Base-by-base conservation (phyloP, 352 stramenopile genomes). In the Plasmopara muralis region DNA sequence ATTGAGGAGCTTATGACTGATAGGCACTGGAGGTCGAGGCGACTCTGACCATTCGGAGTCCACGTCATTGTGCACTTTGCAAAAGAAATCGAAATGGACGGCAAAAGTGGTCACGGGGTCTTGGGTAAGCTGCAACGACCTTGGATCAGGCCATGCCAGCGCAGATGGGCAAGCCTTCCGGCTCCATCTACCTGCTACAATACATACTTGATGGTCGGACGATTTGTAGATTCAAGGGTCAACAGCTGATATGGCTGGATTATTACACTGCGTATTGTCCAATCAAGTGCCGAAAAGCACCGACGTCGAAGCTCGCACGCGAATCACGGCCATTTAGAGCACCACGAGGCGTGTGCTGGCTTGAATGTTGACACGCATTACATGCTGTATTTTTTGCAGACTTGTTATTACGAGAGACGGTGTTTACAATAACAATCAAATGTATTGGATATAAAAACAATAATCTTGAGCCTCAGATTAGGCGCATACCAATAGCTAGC, bases 1-100 rank as follows among this genome's bases (percentile, higher is more conserved):
- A 66, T 64, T 7, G 56, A 44, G 20, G 56, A 49, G 41, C 67
- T 76, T 35, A 74, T 37, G 44, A 70, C 61, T 20, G 70, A 81
- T 5, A 74, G 30, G 35, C 65, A 65, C 54, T 75, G 62, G 50
- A 65, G 34, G 48, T 70, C 44, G 60, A 60, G 55, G 35, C 66
- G 41, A 50, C 70, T 64, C 43, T 57, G 40, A 45, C 51, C 50
- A 52, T 28, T 68, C 18, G 55, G 49, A 48, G 46, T 55, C 31
- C 46, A 31, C 4, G 53, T 53, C 65, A 63, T 69, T 31, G 52
- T 34, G 39, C 15, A n/a, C n/a, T n/a, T n/a, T n/a, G n/a, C n/a
- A n/a, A n/a, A n/a, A 55, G 63, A 64, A 67, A 34, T 29, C 40
- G 6, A 42, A 64, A 56, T 67, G 60, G 63, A 31, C 45, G 55